These are phyloP conservation scores for Euphorbia pulcherrima DNA, from an alignment of 345 rosid species.

Conservation along the genomic window DNA sequence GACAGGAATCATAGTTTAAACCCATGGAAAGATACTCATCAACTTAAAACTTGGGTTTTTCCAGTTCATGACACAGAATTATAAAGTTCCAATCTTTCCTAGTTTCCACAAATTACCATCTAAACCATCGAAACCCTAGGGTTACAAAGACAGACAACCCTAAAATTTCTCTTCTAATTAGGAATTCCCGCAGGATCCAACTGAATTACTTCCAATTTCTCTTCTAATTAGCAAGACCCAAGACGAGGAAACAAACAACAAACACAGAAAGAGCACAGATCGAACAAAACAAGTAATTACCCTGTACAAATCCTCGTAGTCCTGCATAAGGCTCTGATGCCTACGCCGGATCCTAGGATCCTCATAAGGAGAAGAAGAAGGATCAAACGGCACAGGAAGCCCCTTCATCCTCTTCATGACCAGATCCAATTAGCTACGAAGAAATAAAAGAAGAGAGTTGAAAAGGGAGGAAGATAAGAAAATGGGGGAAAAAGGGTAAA, in stretches of 20 bases:
- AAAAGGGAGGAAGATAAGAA: slow-evolving; percentile 11
- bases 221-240: slow-evolving; percentile 1
- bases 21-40: too few species aligned
- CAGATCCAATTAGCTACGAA: slow-evolving; percentile 22
- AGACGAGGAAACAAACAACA: slow-evolving; percentile 5
- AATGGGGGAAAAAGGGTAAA: neutral
- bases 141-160: neutral
- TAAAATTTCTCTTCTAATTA: neutral
- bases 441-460: neutral
- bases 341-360: slow-evolving; percentile 44
- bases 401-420: slow-evolving; percentile 46
- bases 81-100: neutral
- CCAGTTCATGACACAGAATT: neutral
- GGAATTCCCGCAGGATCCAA: too few species aligned
- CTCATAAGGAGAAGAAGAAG: slow-evolving; percentile 27
- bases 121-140: slow-evolving; percentile 4
- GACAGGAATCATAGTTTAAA: slow-evolving; percentile 3
- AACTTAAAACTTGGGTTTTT: neutral
- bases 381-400: slow-evolving; percentile 22
- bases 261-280: slow-evolving; percentile 28
- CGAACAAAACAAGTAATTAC: slow-evolving; percentile 38
- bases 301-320: slow-evolving; percentile 46
- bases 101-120: neutral
- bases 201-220: too few species aligned
- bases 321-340: slow-evolving; percentile 56